Evolutionary conservation across 2,329 filamentous ascomycete genomes (phyloP), one percentile per base, ranked within the genome.

Genomic region (Calonectria henricotiae): DNA sequence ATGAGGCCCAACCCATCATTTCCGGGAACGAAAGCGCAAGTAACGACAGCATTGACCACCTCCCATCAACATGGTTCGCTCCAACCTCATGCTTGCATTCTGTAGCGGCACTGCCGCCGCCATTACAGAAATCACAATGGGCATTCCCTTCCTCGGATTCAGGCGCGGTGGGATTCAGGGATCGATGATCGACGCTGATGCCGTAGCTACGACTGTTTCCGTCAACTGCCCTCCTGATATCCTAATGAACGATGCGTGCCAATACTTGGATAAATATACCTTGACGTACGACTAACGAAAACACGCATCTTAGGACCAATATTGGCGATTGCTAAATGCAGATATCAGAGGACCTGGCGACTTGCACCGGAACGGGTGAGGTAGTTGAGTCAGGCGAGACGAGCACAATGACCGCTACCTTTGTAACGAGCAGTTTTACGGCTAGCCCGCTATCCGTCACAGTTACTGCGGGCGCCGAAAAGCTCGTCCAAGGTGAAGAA

Each of bases 231-330:
- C 32, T 11, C 20, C 51, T 17, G 20, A 25, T 39, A 12, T 7
- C 6, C 12, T 32, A 1, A 11, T 39, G 6, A 32, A 39, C 23
- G 51, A 58, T 58, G 13, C 1, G 25, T 58, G 51, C 6, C 51
- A 58, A 37, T 58, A 58, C 51, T 23, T 58, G 5, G 51, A 58
- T 39, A 39, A 39, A 7, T 58, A 58, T 25, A 58, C 32, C 9
- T 39, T 58, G 32, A 39, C 13, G 51, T 58, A 58, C 32, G 51
- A 20, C 20, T 39, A 7, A 58, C 20, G 13, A 23, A 3, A 46
- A 23, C 43, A 37, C 20, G 20, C 9, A 37, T 20, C 7, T 58
- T 15, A 58, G 51, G 51, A 58, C 51, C 13, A 58, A 58, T 58
- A 39, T 58, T 39, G 51, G 51, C 13, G 11, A 58, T 39, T 58